These are phyloP conservation scores for Sanghuangporus sanghuang DNA, from an alignment of 1,284 basidiomycete genomes.

Conservation along the genomic window DNA sequence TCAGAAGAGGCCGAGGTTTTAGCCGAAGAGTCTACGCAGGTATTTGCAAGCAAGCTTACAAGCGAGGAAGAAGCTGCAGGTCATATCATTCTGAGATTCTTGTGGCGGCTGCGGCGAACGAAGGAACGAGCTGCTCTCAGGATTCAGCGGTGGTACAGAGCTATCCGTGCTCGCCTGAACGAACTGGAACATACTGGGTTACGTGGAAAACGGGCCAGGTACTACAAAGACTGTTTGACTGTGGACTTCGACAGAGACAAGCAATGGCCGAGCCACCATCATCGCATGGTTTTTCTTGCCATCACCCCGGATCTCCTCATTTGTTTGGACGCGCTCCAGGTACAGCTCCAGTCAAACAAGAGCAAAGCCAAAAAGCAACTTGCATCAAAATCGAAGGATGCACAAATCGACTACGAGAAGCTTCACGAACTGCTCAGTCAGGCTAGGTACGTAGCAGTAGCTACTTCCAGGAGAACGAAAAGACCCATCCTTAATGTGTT, in stretches of 20 bases:
- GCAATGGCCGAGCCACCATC: not conserved
- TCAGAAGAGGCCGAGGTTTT: not conserved
- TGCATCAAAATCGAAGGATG: not conserved
- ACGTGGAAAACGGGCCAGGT: not conserved
- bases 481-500: not conserved
- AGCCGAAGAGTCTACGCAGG: no score
- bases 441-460: not conserved
- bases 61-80: not conserved
- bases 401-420: not conserved
- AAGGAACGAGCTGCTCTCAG: not conserved
- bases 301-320: conserved; percentile 3
- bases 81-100: not conserved
- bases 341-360: not conserved
- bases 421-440: not conserved
- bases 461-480: no score
- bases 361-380: conserved; percentile 2
- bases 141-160: not conserved
- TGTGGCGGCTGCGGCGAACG: not conserved
- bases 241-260: not conserved
- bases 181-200: not conserved
- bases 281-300: not conserved
- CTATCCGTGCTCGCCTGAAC: not conserved
- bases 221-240: not conserved
- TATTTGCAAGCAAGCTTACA: not conserved
- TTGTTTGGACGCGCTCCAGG: conserved; percentile 1